Conservation (phyloP, 345 rosid genomes). For the Luvunga scandens region DNA sequence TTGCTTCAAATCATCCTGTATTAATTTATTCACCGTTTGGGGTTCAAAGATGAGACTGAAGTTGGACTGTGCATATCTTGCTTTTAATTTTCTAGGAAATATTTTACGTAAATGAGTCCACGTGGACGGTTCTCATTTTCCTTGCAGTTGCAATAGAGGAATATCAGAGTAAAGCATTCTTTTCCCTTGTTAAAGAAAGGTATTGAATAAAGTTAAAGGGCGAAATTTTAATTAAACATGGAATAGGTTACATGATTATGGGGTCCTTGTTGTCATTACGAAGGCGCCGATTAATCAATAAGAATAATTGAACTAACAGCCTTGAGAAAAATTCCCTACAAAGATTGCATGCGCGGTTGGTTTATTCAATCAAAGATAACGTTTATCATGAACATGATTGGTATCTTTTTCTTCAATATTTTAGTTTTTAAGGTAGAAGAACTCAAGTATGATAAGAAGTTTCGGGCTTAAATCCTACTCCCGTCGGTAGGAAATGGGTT, state of each 20-base stretch:
- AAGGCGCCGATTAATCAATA: constrained; percentile 14
- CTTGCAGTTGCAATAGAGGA: background rate
- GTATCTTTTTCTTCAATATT: background rate
- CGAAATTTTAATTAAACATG: background rate
- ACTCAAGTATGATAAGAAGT: background rate
- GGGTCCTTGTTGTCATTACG: constrained; percentile 37
- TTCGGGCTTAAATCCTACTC: background rate
- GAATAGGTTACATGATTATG: constrained; percentile 3
- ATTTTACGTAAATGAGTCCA: constrained; percentile 14
- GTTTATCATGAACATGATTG: too few species aligned
- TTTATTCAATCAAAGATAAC: background rate
- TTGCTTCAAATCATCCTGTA: background rate
- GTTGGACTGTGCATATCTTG: constrained; percentile 26
- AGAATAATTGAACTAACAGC: constrained; percentile 7
- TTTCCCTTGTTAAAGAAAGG: too few species aligned
- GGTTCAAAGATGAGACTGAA: background rate
- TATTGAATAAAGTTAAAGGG: background rate
- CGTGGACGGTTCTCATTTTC: constrained; percentile 30
- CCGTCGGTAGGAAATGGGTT: too few species aligned
- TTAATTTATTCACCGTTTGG: constrained; percentile 2
- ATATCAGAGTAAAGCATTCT: background rate
- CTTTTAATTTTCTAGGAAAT: background rate
- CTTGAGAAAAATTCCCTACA: background rate
- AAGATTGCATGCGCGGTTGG: background rate
- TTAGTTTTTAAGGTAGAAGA: background rate